These are phyloP conservation scores for Phalaenopsis hybrid DNA, from an alignment of 116 monocot genomes.

Conservation along the genomic window DNA sequence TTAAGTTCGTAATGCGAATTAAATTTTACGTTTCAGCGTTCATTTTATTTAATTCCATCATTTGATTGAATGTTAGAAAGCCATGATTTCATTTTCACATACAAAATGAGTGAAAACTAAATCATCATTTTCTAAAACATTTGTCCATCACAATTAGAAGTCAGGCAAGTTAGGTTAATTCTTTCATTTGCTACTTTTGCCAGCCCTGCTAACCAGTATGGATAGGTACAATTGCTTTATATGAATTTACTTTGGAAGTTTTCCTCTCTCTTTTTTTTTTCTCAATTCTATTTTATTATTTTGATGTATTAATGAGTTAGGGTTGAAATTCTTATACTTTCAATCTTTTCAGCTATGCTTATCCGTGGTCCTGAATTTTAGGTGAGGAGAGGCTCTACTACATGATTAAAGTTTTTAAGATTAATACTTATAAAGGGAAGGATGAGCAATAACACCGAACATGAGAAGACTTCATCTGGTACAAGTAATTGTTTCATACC, in stretches of 20 bases:
- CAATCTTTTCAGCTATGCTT: too few relatives aligned
- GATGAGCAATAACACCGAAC: slow-evolving; percentile 3
- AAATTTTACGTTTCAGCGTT: neutral
- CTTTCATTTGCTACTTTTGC: neutral
- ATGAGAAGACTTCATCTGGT: slow-evolving; percentile 6
- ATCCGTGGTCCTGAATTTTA: neutral
- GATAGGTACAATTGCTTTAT: neutral
- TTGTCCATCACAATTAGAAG: neutral
- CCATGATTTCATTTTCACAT: too few relatives aligned
- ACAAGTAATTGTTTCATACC: slow-evolving; percentile 4
- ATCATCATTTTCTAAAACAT: too few relatives aligned
- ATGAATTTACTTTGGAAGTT: neutral
- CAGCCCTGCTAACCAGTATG: neutral
- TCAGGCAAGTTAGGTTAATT: neutral
- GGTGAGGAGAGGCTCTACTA: neutral
- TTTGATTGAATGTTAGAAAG: too few relatives aligned
- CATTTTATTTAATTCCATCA: too few relatives aligned
- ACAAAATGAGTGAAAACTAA: too few relatives aligned
- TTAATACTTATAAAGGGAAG: neutral
- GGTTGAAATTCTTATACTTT: neutral
- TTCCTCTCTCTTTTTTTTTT: neutral
- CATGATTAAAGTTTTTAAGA: neutral
- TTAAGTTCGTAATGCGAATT: neutral
- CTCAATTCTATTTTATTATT: neutral
- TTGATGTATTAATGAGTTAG: neutral